Evolutionary conservation across 805 yeast genomes (phyloP), one percentile per base, ranked within the genome.

Genomic region (Sugiyamaella americana): DNA sequence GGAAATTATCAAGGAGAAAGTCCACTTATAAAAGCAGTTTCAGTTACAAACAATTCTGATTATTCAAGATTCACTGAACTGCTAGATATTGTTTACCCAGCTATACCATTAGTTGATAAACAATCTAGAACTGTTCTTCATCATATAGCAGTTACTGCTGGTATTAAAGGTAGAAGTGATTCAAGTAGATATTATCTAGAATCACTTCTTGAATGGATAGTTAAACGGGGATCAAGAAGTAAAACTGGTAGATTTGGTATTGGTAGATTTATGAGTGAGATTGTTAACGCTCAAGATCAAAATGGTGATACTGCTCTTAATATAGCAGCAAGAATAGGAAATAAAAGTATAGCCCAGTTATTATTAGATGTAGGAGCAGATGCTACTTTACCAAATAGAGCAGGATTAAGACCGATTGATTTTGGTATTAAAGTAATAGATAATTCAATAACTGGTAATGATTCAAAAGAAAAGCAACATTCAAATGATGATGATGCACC

Each of bases 241-340:
- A 70, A 76, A 13, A 64, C 70, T 22, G 71, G 75, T 36, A 67
- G 70, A 16, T 64, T 76, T 41, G 68, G 77, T 35, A 67, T 84
- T 21, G 74, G 76, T 8, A 70, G 74, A 58, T 78, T 83, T 53
- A 80, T 83, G 69, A 69, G 75, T 16, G 78, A 80, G 41, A 76
- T 93, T 56, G 82, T 91, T 44, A 91, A 93, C 61, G 84, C 84
- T n/a, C 86, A 83, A 52, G 98, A 93, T 66, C 71, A 79, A 46
- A 89, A 89, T 58, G 98, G 98, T 21, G 96, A 93, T 62, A 93
- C 98, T 0, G 89, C 96, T 41, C 71, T 93, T 50, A 95, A 89
- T 60, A 85, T 93, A 47, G 94, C 95, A 0, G 93, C 97, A 0
- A 76, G 94, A 56, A 78, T 93, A 21, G 95, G 95, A 5, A 84